Conservation (phyloP, 148 eudicot genomes). For the Salicornia ramosissima region DNA sequence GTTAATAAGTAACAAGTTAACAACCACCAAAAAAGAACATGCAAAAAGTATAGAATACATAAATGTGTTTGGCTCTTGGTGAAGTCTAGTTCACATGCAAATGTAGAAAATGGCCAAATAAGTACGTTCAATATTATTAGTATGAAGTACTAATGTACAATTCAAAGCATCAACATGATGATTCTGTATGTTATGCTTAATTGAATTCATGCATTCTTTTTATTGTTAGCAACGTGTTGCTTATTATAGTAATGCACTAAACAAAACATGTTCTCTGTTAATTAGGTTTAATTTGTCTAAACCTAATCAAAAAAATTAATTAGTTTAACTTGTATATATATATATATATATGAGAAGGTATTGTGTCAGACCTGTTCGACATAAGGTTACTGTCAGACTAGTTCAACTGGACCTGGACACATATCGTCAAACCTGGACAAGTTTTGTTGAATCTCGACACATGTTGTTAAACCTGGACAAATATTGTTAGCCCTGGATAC, state of each 20-base stretch:
- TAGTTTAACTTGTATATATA: no score
- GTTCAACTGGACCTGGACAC: no score
- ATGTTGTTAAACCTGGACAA: no score
- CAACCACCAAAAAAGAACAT: not conserved
- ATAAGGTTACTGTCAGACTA: no score
- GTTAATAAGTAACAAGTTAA: not conserved
- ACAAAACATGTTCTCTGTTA: not conserved
- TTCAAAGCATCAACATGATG: not conserved
- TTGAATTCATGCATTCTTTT: not conserved
- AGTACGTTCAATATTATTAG: conserved; percentile 1
- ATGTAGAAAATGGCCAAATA: not conserved
- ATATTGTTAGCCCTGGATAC: no score
- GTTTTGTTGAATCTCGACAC: no score
- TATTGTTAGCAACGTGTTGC: not conserved
- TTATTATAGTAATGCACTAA: not conserved
- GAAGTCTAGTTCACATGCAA: conserved; percentile 3
- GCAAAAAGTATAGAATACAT: not conserved
- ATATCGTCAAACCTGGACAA: no score
- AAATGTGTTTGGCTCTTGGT: conserved; percentile 9
- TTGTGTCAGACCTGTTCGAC: no score
- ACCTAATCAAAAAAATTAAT: no score
- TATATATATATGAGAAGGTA: no score
- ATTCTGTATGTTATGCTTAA: not conserved
- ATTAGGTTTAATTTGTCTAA: no score
- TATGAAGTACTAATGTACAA: not conserved